These are phyloP conservation scores for Marasmius oreades DNA, from an alignment of 1,284 basidiomycete genomes.

Conservation along the genomic window DNA sequence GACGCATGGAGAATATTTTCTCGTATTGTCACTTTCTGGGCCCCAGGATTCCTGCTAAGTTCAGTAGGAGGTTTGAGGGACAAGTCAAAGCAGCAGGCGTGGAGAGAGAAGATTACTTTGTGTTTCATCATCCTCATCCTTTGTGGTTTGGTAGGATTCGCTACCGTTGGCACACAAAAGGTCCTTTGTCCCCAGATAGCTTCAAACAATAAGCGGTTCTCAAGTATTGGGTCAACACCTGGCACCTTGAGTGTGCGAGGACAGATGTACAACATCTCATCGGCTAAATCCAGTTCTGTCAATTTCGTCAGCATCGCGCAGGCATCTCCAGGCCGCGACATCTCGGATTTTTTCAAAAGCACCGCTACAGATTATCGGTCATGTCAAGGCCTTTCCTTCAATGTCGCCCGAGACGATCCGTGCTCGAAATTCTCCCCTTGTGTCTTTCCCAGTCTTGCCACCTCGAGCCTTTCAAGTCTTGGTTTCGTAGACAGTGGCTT, in stretches of 20 bases:
- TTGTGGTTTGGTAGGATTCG: conserved; percentile 84
- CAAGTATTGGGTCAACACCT: conserved; percentile 54
- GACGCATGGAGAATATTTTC: conserved; percentile 84
- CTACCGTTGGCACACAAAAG: conserved; percentile 92
- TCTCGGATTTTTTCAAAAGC: conserved; percentile 82
- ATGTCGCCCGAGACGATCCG: conserved; percentile 71
- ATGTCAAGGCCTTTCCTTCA: conserved; percentile 60
- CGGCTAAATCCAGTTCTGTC: conserved; percentile 46
- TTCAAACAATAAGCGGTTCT: conserved; percentile 63
- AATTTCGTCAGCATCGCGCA: conserved; percentile 59
- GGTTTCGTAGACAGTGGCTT: conserved; percentile 61
- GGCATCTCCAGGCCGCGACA: conserved; percentile 77
- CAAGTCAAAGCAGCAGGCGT: conserved; percentile 79
- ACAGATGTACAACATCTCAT: conserved; percentile 72
- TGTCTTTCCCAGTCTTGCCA: conserved; percentile 54
- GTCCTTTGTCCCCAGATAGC: conserved; percentile 80
- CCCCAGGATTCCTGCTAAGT: conserved; percentile 74
- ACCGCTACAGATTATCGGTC: conserved; percentile 56
- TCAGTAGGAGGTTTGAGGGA: conserved; percentile 82
- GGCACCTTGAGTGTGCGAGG: conserved; percentile 80
- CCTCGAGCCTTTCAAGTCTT: conserved; percentile 58
- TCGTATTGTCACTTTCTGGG: conserved; percentile 86
- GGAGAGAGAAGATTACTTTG: conserved; percentile 96
- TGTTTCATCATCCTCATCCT: conserved; percentile 83
- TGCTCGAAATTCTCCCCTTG: conserved; percentile 63